phyloP scores from a whole-genome alignment of 2,329 filamentous ascomycete species.

The Pseudopyrenochaeta lycopersici region DNA sequence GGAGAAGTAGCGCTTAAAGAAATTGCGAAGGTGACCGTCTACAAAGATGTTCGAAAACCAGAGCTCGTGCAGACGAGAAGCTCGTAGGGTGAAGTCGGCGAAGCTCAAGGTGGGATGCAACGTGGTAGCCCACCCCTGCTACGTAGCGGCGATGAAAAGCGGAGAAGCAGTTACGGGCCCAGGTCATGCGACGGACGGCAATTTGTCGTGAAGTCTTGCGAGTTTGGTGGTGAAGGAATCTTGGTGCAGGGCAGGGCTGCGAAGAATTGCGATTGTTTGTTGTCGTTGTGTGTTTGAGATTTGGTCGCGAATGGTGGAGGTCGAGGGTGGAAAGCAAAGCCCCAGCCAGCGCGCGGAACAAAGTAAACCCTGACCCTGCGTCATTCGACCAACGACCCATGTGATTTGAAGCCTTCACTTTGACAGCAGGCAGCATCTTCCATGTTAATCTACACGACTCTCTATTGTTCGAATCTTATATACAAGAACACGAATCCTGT shows the following conservation, averaged over 20 bases:
- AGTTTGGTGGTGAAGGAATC: slow-evolving; percentile 7
- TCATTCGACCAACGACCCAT: slow-evolving; percentile 13
- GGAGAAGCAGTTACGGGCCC: slow-evolving; percentile 28
- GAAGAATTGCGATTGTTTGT: slow-evolving; percentile 31
- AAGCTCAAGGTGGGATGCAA: slow-evolving; percentile 35
- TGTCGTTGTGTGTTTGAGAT: slow-evolving; percentile 27
- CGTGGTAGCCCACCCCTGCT: slow-evolving; percentile 36
- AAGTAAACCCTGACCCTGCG: slow-evolving; percentile 8
- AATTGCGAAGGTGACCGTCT: not conserved
- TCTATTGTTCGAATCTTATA: not conserved
- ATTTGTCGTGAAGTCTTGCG: slow-evolving; percentile 9
- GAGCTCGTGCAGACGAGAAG: not conserved
- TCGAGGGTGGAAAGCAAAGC: slow-evolving; percentile 13
- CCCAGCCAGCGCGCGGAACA: not conserved
- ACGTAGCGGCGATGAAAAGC: slow-evolving; percentile 37
- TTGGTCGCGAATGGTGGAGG: not conserved
- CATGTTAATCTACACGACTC: not conserved
- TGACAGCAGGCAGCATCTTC: slow-evolving; percentile 5
- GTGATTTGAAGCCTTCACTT: slow-evolving; percentile 7
- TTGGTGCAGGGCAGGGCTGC: slow-evolving; percentile 9
- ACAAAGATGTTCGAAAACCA: not conserved
- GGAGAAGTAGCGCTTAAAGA: not conserved
- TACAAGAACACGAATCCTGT: not conserved
- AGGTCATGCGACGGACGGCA: slow-evolving; percentile 10
- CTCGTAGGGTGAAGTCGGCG: slow-evolving; percentile 10